phyloP scores from a whole-genome alignment of 257 asterid species.

The Solanum virginianum region DNA sequence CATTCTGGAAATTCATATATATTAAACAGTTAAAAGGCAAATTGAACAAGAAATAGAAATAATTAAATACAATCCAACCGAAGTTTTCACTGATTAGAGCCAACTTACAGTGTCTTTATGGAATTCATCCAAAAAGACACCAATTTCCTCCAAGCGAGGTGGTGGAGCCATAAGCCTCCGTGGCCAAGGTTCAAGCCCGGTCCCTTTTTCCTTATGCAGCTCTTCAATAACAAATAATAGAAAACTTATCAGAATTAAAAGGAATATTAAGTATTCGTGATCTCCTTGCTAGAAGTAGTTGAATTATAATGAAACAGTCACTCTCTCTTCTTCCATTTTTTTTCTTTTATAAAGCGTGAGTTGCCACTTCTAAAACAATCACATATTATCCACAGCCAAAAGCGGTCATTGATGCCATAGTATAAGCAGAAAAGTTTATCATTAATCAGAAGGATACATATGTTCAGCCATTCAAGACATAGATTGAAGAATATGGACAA shows the following conservation, averaged over 20 bases:
- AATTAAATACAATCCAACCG: background rate
- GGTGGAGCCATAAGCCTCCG: constrained; percentile 63
- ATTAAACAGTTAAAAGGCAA: background rate
- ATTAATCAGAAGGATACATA: background rate
- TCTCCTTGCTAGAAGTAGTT: background rate
- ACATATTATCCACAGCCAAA: background rate
- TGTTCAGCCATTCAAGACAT: background rate
- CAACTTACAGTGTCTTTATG: constrained; percentile 60
- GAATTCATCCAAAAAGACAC: constrained; percentile 38
- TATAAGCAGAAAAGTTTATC: background rate
- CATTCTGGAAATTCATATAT: constrained; percentile 27
- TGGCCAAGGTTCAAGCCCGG: constrained; percentile 87
- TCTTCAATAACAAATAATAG: constrained; percentile 23
- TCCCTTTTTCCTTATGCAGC: constrained; percentile 66
- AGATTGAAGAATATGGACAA: background rate
- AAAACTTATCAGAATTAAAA: background rate
- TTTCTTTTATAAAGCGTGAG: background rate
- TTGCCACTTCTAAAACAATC: background rate
- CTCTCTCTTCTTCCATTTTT: background rate
- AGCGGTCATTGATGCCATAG: background rate
- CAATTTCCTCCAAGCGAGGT: constrained; percentile 68
- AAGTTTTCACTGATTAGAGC: background rate
- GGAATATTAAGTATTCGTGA: background rate
- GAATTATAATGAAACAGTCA: background rate
- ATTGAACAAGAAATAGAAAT: background rate